Evolutionary conservation across 352 stramenopile genomes (phyloP).

Genomic region (Globisporangium iwayamae): DNA sequence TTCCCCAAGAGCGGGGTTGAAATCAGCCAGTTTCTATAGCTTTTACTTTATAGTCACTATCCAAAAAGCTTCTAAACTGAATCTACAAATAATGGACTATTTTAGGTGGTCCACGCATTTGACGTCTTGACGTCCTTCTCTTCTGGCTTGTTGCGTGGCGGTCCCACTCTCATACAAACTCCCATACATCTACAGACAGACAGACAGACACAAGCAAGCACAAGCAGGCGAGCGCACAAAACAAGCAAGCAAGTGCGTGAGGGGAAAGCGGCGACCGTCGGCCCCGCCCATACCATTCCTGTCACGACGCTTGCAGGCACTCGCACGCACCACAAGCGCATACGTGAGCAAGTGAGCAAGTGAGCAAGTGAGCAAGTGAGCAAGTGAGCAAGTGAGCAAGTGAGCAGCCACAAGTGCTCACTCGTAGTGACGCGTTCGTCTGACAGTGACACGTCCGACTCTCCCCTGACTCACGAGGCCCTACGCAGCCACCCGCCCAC

Average conservation of each 20-base stretch:
- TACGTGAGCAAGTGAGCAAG: neutral
- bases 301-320: neutral
- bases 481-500: neutral
- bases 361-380: neutral
- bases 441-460: conserved; percentile 1
- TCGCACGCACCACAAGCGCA: neutral
- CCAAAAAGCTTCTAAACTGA: neutral
- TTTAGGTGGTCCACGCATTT: neutral
- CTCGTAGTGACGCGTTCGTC: neutral
- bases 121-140: conserved; percentile 4
- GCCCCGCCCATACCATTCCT: neutral
- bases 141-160: conserved; percentile 7
- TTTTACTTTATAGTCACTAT: neutral
- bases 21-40: neutral
- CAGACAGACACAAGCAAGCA: neutral
- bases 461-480: conserved; percentile 6
- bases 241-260: neutral
- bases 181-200: conserved; percentile 7
- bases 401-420: conserved; percentile 1
- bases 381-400: neutral
- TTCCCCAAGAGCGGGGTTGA: neutral
- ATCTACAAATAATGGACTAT: too few relatives aligned
- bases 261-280: neutral
- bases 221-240: neutral
- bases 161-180: conserved; percentile 13